A percentile compares a stretch with the other conserved stretches of the same genome.
Evolutionary conservation across 495 filamentous ascomycete species (phyloP).

Genomic region (Penicillium pulvis): DNA sequence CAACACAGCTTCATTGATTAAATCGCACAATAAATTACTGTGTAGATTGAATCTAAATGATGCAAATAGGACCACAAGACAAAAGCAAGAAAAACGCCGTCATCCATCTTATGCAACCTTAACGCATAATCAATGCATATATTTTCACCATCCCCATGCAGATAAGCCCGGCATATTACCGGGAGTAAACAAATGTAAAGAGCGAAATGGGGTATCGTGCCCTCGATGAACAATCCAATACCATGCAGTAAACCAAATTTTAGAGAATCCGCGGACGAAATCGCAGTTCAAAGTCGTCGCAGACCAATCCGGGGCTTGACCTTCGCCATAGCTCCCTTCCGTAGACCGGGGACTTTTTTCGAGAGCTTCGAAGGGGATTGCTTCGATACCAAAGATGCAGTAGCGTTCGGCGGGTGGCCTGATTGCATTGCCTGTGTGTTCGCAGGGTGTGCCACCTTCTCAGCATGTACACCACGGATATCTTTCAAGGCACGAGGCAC

Average conservation of each 20-base stretch:
- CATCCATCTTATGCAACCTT: background rate
- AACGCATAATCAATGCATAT: background rate
- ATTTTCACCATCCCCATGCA: background rate
- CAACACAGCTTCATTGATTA: background rate
- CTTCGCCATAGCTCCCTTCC: constrained; percentile 33
- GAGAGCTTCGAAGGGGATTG: constrained; percentile 17
- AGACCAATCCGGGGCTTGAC: constrained; percentile 43
- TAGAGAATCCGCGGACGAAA: background rate
- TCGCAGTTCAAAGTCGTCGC: constrained; percentile 30
- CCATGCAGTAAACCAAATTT: background rate
- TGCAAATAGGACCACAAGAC: background rate
- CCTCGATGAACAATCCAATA: background rate
- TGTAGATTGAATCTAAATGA: background rate
- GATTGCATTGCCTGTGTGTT: background rate
- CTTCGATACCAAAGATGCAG: constrained; percentile 10
- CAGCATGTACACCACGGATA: constrained; percentile 4
- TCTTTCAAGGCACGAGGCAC: constrained; percentile 13
- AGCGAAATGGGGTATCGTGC: constrained; percentile 1
- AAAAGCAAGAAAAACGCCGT: background rate
- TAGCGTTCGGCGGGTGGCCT: constrained; percentile 1
- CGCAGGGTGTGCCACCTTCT: constrained; percentile 2
- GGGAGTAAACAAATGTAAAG: background rate
- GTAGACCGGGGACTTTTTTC: constrained; percentile 26
- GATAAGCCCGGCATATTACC: background rate
- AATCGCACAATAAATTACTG: too few relatives aligned